Conservation (phyloP, 345 rosid genomes). For the Lepidium aucheri region DNA sequence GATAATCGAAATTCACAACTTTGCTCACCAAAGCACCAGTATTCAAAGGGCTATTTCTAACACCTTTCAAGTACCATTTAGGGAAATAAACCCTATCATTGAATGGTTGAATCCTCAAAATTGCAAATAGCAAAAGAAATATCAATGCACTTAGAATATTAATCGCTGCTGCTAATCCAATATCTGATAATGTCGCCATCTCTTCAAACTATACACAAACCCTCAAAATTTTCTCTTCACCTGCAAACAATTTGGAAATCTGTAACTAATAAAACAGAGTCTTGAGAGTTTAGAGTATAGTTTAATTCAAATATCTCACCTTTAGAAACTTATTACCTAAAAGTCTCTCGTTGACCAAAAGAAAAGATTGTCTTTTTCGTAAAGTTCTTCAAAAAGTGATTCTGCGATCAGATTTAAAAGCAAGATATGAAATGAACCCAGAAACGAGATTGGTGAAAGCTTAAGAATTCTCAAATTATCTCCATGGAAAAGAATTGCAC, state of each 20-base stretch:
- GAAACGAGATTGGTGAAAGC: neutral
- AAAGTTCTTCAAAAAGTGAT: neutral
- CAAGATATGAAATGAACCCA: neutral
- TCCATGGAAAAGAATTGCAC: neutral
- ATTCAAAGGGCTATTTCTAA: constrained; percentile 50
- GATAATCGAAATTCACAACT: constrained; percentile 64
- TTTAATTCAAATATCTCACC: neutral
- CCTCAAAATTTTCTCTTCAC: neutral
- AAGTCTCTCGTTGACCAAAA: neutral
- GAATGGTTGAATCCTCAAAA: constrained; percentile 80
- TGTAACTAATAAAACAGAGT: neutral
- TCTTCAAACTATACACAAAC: constrained; percentile 2
- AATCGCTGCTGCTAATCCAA: constrained; percentile 66
- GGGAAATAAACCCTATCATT: constrained; percentile 90
- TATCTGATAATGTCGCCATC: constrained; percentile 80
- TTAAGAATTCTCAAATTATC: neutral
- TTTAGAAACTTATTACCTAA: neutral
- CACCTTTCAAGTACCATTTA: constrained; percentile 85
- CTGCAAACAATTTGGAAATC: constrained; percentile 2
- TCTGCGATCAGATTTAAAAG: neutral
- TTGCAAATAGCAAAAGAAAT: constrained; percentile 68
- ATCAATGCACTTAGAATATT: constrained; percentile 63
- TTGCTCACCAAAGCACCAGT: constrained; percentile 49
- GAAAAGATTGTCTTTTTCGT: neutral
- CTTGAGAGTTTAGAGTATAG: neutral